Percentiles rank a stretch among this genome's conserved stretches.
Evolutionary conservation across 345 rosid species (phyloP).

Genomic region (Clarkia xantiana): DNA sequence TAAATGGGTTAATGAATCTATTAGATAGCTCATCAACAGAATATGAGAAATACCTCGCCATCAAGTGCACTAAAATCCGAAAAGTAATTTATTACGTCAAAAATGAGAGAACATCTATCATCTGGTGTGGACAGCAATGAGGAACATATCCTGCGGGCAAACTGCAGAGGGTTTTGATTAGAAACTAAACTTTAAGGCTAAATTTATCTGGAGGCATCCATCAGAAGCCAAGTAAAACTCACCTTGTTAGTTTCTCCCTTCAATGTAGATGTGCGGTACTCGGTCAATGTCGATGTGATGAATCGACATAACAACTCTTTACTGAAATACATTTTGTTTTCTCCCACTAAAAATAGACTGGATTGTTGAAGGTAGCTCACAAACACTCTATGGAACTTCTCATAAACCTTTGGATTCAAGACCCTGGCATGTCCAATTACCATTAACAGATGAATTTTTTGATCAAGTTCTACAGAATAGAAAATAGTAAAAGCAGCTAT

Average conservation of each 20-base stretch:
- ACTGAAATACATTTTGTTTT: slow-evolving; percentile 24
- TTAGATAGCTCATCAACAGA: background rate
- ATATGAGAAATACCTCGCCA: slow-evolving; percentile 37
- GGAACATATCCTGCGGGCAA: slow-evolving; percentile 51
- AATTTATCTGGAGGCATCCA: background rate
- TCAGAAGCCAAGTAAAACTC: slow-evolving; percentile 3
- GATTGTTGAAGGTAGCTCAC: slow-evolving; percentile 39
- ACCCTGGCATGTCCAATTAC: slow-evolving; percentile 23
- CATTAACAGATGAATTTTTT: background rate
- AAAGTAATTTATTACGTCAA: slow-evolving; percentile 24
- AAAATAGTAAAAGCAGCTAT: background rate
- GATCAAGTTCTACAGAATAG: background rate
- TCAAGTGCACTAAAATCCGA: slow-evolving; percentile 28
- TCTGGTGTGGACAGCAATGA: slow-evolving; percentile 32
- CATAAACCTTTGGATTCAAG: slow-evolving; percentile 42
- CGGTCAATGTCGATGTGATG: slow-evolving; percentile 24
- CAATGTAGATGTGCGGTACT: slow-evolving; percentile 34
- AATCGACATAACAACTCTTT: slow-evolving; percentile 30
- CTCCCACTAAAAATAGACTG: slow-evolving; percentile 35
- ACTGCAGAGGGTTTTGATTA: slow-evolving; percentile 28
- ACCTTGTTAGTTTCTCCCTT: too few species aligned
- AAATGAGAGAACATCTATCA: slow-evolving; percentile 14
- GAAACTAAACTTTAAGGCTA: background rate
- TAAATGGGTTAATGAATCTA: background rate
- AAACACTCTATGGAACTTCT: slow-evolving; percentile 42